Conservation (phyloP, 78 protist species). For the Dictyostelium capitatum region DNA sequence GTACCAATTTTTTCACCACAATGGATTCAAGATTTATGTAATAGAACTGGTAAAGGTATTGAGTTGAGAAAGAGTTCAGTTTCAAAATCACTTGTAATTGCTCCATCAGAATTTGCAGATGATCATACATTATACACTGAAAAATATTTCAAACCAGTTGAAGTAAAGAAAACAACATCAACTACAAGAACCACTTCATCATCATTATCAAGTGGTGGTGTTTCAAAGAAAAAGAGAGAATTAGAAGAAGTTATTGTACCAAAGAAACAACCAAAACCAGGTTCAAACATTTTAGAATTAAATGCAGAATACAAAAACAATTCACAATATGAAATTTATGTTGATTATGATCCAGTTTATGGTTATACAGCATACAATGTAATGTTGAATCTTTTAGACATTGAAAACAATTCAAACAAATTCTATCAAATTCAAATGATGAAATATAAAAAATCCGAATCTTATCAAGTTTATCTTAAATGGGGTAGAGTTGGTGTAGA, state of each 20-base stretch:
- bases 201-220: too few species aligned
- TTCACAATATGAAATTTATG: conserved; percentile 39
- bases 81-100: conserved; percentile 9
- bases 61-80: conserved; percentile 23
- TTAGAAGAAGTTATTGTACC: neutral
- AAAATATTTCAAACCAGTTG: conserved; percentile 1
- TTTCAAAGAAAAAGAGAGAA: conserved; percentile 40
- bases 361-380: conserved; percentile 78
- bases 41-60: conserved; percentile 64
- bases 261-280: conserved; percentile 69
- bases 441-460: neutral
- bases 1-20: conserved; percentile 39
- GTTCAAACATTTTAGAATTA: conserved; percentile 46
- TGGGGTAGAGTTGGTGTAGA: conserved; percentile 82
- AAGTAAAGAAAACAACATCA: conserved; percentile 28
- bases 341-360: conserved; percentile 26
- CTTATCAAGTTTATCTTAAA: neutral
- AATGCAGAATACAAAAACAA: neutral
- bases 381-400: conserved; percentile 73
- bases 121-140: conserved; percentile 1
- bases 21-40: conserved; percentile 42
- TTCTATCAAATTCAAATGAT: conserved; percentile 77
- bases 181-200: neutral
- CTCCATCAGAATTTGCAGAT: conserved; percentile 41
- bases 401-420: conserved; percentile 51